Evolutionary conservation across 75 land plant genomes (phyloP), one percentile per base, ranked within the genome.

Genomic region (Pseudotsuga menziesii): DNA sequence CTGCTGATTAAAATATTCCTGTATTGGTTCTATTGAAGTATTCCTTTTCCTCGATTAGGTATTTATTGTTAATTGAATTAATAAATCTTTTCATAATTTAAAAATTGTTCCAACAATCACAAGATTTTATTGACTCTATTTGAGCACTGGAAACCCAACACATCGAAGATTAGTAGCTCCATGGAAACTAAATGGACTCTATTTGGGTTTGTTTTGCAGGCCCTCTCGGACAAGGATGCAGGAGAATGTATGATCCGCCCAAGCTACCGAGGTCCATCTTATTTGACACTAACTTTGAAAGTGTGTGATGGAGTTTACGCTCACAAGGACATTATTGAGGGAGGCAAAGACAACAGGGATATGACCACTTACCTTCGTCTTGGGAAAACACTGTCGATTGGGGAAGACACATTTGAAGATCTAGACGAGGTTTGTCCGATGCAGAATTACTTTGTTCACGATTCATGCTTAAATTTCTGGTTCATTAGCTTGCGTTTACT

Each of bases 331-430:
- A 92, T 96, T 58, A 80, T 83, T 77, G 99, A 96, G 73, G 90
- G 91, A 56, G 97, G 91, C 55, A 96, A 96, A 83, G 99, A 96
- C 44, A 84, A 91, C 22, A 90, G 87, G 57, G 96, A 94, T 78
- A 80, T 96, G 36, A 90, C 95, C 15, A 94, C 98, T 83, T 83
- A 92, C 55, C 90, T 96, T 36, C 89, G 99, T 59, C 87, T 96
- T 58, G 99, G 99, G 64, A 94, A 96, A 76, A 94, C 90, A 20
- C 79, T 96, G 23, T 89, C 85, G 23, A 96, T 96, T 64, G 99
- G 91, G 56, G 91, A 92, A 12, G 99, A 96, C 73, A 87, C 88
- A 19, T 96, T 90, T 85, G 98, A 96, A 77, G 99, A 96, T 83
- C 84, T 96, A 58, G 99, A 96, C 78, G 98, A 96, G 95, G 99